Evolutionary conservation across 306 rosid genomes (phyloP).

Genomic region (Notholithocarpus densiflorus): DNA sequence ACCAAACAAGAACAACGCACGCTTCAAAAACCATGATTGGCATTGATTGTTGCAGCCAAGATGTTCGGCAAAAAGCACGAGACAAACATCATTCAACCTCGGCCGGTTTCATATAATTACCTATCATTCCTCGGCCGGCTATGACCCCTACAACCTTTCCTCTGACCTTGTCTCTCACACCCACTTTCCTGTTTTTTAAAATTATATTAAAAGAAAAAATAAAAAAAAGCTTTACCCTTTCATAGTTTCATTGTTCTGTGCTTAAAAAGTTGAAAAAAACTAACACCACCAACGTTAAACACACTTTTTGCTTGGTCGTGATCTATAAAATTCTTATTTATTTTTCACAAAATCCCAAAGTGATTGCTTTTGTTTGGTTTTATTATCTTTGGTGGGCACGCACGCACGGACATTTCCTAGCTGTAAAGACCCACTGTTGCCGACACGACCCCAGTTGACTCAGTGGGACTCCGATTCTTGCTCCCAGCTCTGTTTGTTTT

Average conservation of each 20-base stretch:
- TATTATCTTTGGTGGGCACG: slow-evolving; percentile 9
- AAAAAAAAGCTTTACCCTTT: background rate
- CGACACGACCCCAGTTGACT: slow-evolving; percentile 34
- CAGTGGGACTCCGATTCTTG: slow-evolving; percentile 36
- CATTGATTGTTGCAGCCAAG: slow-evolving; percentile 4
- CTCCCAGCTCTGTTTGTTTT: background rate
- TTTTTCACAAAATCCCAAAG: slow-evolving; percentile 20
- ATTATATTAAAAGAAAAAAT: background rate
- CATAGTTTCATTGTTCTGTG: background rate
- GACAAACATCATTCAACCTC: slow-evolving; percentile 36
- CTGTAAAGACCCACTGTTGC: slow-evolving; percentile 46
- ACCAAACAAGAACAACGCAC: slow-evolving; percentile 13
- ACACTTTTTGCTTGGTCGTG: slow-evolving; percentile 33
- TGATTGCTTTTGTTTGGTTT: slow-evolving; percentile 7
- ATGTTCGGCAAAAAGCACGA: slow-evolving; percentile 38
- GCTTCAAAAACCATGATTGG: slow-evolving; percentile 29
- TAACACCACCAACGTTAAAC: background rate
- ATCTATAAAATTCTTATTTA: slow-evolving; percentile 40
- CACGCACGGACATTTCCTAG: slow-evolving; percentile 14
- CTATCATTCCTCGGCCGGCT: slow-evolving; percentile 46
- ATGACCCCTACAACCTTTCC: slow-evolving; percentile 22
- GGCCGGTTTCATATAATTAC: slow-evolving; percentile 11
- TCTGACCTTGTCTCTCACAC: background rate
- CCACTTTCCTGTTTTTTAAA: background rate
- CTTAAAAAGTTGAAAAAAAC: background rate